Evolutionary conservation across 768 basidiomycete genomes (phyloP).

Genomic region (Suillus americanus): DNA sequence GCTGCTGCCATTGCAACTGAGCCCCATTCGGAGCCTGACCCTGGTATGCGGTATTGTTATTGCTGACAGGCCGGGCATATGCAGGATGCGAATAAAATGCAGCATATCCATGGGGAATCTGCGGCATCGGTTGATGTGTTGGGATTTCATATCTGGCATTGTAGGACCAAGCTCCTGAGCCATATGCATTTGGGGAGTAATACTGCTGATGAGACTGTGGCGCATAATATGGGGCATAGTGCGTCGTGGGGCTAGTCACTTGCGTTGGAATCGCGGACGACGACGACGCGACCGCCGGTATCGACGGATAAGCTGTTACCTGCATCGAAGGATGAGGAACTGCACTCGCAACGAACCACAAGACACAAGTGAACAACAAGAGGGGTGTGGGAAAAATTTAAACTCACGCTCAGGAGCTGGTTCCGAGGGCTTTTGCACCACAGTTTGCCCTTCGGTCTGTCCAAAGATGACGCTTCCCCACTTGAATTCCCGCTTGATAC

Average conservation of each 20-base stretch:
- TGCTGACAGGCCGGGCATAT: conserved; percentile 2
- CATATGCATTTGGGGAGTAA: conserved; percentile 18
- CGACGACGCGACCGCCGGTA: conserved; percentile 15
- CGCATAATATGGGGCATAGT: conserved; percentile 17
- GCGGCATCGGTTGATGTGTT: conserved; percentile 20
- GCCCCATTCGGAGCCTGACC: conserved; percentile 25
- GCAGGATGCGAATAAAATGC: conserved; percentile 5
- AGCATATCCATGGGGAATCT: conserved; percentile 12
- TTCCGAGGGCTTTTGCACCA: conserved; percentile 72
- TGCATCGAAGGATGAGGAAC: conserved; percentile 20
- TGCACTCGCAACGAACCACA: conserved; percentile 14
- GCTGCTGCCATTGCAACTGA: conserved; percentile 35
- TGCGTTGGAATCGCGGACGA: conserved; percentile 20
- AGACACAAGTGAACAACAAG: conserved; percentile 14
- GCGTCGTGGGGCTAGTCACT: conserved; percentile 9
- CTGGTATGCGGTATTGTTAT: not conserved
- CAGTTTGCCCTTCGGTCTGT: conserved; percentile 60
- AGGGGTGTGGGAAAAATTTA: not conserved
- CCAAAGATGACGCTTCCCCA: conserved; percentile 82
- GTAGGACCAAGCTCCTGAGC: conserved; percentile 34
- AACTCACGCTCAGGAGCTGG: conserved; percentile 46
- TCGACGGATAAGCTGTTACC: conserved; percentile 23
- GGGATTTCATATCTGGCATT: conserved; percentile 22
- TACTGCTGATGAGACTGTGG: conserved; percentile 19
- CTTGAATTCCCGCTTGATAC: conserved; percentile 73